phyloP scores from a whole-genome alignment of 2,329 filamentous ascomycete genomes.

The Aspergillus alliaceus region DNA sequence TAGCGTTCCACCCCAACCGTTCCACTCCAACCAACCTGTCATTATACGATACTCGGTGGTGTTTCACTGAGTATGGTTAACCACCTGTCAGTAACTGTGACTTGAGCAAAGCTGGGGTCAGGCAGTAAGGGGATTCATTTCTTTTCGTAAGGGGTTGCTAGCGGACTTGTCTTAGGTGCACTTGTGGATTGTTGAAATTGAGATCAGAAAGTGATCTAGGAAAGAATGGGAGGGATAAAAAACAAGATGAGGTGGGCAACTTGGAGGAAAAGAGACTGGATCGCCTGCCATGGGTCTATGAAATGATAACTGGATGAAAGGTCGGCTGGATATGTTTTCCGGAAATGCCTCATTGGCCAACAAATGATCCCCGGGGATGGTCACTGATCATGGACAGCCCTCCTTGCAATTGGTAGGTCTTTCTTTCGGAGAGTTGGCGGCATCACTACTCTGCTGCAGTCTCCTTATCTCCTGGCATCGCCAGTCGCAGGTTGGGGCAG shows the following conservation, averaged over 20 bases:
- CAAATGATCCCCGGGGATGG: neutral
- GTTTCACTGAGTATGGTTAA: neutral
- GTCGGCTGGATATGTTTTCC: conserved; percentile 9
- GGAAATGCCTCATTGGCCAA: neutral
- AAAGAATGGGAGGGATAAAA: neutral
- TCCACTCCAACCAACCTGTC: too few species aligned
- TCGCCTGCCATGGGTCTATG: neutral
- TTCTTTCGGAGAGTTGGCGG: too few species aligned
- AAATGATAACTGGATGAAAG: neutral
- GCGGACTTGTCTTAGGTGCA: neutral
- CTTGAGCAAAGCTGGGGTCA: neutral
- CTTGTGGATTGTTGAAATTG: neutral
- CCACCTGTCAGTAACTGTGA: neutral
- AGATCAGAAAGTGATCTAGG: too few species aligned
- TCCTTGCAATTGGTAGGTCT: neutral
- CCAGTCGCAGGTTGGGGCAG: neutral
- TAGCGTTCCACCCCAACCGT: neutral
- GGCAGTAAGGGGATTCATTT: neutral
- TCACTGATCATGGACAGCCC: neutral
- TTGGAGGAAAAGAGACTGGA: neutral
- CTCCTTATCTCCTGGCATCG: too few species aligned
- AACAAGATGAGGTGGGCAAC: neutral
- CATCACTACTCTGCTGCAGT: too few species aligned
- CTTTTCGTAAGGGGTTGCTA: too few species aligned
- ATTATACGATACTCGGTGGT: neutral